Evolutionary conservation across 75 land plant genomes (phyloP).

Genomic region (Cunninghamia lanceolata): DNA sequence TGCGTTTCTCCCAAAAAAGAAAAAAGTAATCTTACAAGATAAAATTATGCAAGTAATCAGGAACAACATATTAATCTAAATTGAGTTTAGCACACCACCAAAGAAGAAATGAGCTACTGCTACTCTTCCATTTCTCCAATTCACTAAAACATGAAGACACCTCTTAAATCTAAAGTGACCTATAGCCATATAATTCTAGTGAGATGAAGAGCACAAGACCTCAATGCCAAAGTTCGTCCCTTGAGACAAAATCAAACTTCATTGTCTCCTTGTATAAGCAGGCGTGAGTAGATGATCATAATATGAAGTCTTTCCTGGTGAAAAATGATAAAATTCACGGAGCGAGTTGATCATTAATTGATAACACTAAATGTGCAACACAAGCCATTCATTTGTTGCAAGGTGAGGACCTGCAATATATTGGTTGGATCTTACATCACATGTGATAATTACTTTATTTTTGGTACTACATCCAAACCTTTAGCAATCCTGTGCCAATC

Average conservation of each 20-base stretch:
- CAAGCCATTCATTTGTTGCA: not conserved
- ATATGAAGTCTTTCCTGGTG: not conserved
- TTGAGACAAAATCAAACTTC: not conserved
- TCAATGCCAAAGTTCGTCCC: not conserved
- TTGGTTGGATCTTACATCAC: not conserved
- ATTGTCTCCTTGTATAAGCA: not conserved
- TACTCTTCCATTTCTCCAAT: too few species aligned
- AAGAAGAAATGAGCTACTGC: too few species aligned
- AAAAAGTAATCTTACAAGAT: too few species aligned
- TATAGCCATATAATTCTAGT: not conserved
- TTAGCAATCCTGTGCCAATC: not conserved
- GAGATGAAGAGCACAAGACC: not conserved
- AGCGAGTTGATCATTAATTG: too few species aligned
- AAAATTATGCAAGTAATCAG: too few species aligned
- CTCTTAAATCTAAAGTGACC: not conserved
- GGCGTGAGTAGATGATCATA: not conserved
- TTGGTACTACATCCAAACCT: not conserved
- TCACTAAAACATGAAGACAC: too few species aligned
- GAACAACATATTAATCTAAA: too few species aligned
- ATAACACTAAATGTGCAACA: too few species aligned
- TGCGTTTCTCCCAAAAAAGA: not conserved
- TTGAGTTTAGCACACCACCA: too few species aligned
- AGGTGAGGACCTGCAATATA: not conserved
- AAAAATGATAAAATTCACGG: too few species aligned
- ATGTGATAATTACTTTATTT: not conserved